These are phyloP conservation scores for Neurospora sp. DNA, from an alignment of 495 filamentous ascomycete genomes.

Conservation along the genomic window DNA sequence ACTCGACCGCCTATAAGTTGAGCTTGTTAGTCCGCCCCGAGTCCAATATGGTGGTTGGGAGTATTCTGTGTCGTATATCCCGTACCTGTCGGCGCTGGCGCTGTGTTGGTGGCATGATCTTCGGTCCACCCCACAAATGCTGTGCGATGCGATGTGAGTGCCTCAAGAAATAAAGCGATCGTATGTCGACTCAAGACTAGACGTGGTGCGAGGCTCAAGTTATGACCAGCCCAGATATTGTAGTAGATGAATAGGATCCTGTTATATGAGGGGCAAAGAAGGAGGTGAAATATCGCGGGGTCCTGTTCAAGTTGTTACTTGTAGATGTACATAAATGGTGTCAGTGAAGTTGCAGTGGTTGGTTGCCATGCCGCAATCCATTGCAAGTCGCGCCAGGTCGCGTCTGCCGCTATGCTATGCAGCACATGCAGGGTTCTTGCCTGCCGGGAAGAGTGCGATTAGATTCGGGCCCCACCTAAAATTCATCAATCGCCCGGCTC, in stretches of 20 bases:
- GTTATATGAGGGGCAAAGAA: not conserved
- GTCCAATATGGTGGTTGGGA: not conserved
- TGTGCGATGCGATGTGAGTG: not conserved
- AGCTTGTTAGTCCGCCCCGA: not conserved
- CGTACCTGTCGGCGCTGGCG: not conserved
- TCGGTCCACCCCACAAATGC: not conserved
- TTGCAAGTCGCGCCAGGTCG: slow-evolving; percentile 4
- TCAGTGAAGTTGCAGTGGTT: not conserved
- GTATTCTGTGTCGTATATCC: not conserved
- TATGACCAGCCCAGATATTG: not conserved
- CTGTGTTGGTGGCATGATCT: slow-evolving; percentile 5
- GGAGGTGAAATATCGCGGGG: not conserved
- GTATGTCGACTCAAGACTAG: not conserved
- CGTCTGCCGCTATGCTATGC: slow-evolving; percentile 4
- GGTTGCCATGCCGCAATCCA: not conserved
- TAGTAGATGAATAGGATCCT: not conserved
- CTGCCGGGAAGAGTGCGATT: slow-evolving; percentile 6
- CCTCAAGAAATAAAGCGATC: not conserved
- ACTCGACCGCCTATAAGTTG: slow-evolving; percentile 4
- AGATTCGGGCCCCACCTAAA: slow-evolving; percentile 18
- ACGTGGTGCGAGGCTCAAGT: not conserved
- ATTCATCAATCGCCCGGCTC: slow-evolving; percentile 7
- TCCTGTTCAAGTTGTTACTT: not conserved
- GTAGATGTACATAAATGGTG: not conserved
- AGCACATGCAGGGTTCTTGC: slow-evolving; percentile 6